Percentiles rank a stretch among this genome's conserved stretches.
phyloP scores from a whole-genome alignment of 805 yeast species.

The Yamadazyma laniorum region DNA sequence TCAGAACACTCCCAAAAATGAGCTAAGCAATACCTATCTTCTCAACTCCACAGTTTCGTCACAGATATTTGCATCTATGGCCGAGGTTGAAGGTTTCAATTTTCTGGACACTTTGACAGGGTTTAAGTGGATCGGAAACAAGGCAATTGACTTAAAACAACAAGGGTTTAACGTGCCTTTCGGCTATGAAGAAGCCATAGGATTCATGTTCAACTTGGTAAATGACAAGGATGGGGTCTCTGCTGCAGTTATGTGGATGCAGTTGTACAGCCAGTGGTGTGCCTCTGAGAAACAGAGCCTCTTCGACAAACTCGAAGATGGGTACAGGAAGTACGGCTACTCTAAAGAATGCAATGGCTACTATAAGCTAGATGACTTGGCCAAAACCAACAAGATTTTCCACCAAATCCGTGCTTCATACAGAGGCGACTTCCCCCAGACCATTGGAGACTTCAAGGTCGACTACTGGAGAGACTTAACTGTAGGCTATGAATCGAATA shows the following conservation, averaged over 20 bases:
- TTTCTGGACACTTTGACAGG: constrained; percentile 89
- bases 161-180: constrained; percentile 75
- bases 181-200: constrained; percentile 95
- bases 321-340: constrained; percentile 69
- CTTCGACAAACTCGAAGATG: constrained; percentile 51
- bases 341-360: constrained; percentile 87
- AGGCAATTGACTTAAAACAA: constrained; percentile 66
- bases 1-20: constrained; percentile 25
- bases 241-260: constrained; percentile 74
- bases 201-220: constrained; percentile 81
- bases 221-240: constrained; percentile 93
- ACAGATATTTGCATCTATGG: constrained; percentile 71
- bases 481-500: constrained; percentile 70
- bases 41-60: constrained; percentile 92
- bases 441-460: constrained; percentile 59
- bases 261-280: constrained; percentile 49
- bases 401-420: constrained; percentile 44
- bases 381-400: constrained; percentile 55
- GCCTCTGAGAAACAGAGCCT: constrained; percentile 32
- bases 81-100: constrained; percentile 55
- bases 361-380: constrained; percentile 60
- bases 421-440: constrained; percentile 36
- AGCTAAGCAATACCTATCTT: constrained; percentile 47
- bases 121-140: constrained; percentile 95
- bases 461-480: constrained; percentile 81